phyloP scores from a whole-genome alignment of 495 filamentous ascomycete species.

The Penicillium angulare region DNA sequence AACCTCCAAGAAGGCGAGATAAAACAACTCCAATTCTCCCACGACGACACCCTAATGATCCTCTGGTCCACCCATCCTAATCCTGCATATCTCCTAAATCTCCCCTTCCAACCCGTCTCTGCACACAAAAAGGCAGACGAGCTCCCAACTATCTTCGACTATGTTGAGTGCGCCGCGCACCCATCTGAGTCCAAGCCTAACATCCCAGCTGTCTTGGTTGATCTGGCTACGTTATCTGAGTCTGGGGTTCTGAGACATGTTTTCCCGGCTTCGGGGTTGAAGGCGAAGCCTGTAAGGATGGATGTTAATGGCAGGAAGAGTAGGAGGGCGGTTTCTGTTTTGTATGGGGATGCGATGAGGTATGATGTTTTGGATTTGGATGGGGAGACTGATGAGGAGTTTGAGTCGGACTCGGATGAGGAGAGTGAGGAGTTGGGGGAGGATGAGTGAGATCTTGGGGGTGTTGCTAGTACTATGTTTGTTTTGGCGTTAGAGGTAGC shows the following conservation, averaged over 20 bases:
- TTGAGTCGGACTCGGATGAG: constrained; percentile 7
- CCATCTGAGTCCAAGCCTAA: constrained; percentile 14
- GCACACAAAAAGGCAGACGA: constrained; percentile 4
- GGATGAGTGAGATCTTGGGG: too few species aligned
- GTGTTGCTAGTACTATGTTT: too few species aligned
- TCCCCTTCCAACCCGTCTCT: constrained; percentile 31
- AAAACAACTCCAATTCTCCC: constrained; percentile 55
- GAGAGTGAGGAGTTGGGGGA: background rate
- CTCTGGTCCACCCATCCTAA: constrained; percentile 27
- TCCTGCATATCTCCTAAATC: constrained; percentile 35
- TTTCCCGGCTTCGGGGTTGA: constrained; percentile 36
- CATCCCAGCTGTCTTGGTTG: constrained; percentile 17
- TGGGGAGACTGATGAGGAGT: constrained; percentile 20
- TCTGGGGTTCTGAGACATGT: constrained; percentile 27
- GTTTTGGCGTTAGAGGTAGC: too few species aligned
- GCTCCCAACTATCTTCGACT: constrained; percentile 14
- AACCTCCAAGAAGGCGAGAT: constrained; percentile 43
- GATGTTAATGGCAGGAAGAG: constrained; percentile 55
- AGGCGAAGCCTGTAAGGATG: constrained; percentile 44
- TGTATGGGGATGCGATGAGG: constrained; percentile 53
- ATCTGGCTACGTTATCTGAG: constrained; percentile 18
- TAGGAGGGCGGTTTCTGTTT: constrained; percentile 53
- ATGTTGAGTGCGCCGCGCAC: constrained; percentile 12
- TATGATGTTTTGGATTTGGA: constrained; percentile 61
- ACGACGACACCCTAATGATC: constrained; percentile 51